A percentile compares a stretch with the other conserved stretches of the same genome.
phyloP scores from a whole-genome alignment of 1,139 yeast genomes.

The Debaryomyces udenii region DNA sequence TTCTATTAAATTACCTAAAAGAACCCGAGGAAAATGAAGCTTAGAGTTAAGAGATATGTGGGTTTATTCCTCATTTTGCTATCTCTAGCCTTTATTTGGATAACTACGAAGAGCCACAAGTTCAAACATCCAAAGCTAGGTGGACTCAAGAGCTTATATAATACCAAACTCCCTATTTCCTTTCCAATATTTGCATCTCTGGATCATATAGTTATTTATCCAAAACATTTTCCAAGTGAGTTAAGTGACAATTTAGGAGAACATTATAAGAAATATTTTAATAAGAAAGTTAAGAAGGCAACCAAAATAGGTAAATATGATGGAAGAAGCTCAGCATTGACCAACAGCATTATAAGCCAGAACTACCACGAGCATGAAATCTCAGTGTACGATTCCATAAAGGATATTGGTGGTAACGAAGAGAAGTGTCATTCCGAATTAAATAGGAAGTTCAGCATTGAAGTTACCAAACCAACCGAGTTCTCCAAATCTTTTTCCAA shows the following conservation, averaged over 20 bases:
- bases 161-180: conserved; percentile 1
- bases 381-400: conserved; percentile 21
- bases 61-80: too few relatives aligned
- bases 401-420: conserved; percentile 14
- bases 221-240: background rate
- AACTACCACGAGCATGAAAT: conserved; percentile 17
- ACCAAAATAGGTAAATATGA: conserved; percentile 17
- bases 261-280: conserved; percentile 18
- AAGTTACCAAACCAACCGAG: conserved; percentile 13
- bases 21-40: too few relatives aligned
- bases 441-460: conserved; percentile 11
- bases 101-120: too few relatives aligned
- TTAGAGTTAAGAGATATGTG: too few relatives aligned
- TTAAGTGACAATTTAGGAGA: conserved; percentile 13
- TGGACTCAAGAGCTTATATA: conserved; percentile 1
- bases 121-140: background rate
- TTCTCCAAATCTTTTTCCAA: conserved; percentile 14
- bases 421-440: conserved; percentile 3
- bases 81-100: too few relatives aligned
- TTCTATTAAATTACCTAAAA: too few relatives aligned
- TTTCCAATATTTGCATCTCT: background rate
- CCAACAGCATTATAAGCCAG: conserved; percentile 16
- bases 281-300: conserved; percentile 3
- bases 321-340: conserved; percentile 12
- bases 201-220: conserved; percentile 3